Base-by-base conservation (phyloP, 371 early-diverging fungal genomes). In the Zopfochytrium polystomum region DNA sequence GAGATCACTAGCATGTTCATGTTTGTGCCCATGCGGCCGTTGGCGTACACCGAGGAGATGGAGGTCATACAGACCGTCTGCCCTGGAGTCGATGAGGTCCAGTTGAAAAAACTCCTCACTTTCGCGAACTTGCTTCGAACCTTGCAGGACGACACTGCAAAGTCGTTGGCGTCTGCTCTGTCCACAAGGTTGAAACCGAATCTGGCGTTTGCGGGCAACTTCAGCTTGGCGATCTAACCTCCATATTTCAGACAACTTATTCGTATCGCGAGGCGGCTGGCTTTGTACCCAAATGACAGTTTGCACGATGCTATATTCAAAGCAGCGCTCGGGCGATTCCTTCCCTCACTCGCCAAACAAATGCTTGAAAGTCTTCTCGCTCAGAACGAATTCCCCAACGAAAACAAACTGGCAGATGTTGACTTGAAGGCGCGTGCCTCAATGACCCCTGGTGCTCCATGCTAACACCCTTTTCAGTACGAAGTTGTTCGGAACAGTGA, bases 1-100 rank as follows among this genome's bases (percentile, higher is more conserved):
- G 90, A 90, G 68, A 79, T 89, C 25, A 66, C 81, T 42, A 80
- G 83, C 60, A 80, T 89, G 83, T 89, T 90, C 69, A 83, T 82
- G 35, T 90, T 87, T 59, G 74, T 90, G 15, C 86, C 85, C 2
- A 82, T 90, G 27, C 77, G 85, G 23, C 70, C 85, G 1, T 76
- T 90, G 50, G 80, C 85, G 3, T 72, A 71, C 27, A 66, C 58
- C n/a, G 69, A 75, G 63, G 91, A 90, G 67, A 87, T 87, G 66
- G 82, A 83, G 26, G 75, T 86, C 15, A 68, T 85, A 35, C 75
- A 71, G 43, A 76, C 77, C 0, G 62, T 84, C 15, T 88, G 87
- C 3, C 91, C 87, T 7, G 82, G 81, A 32, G 85, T 85, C 9
- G 78, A 82, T 20, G 74, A 81, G 48, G 67, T 73, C 27, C 78